Evolutionary conservation across 179 eudicot genomes (phyloP).

Genomic region (Nepenthes alata): DNA sequence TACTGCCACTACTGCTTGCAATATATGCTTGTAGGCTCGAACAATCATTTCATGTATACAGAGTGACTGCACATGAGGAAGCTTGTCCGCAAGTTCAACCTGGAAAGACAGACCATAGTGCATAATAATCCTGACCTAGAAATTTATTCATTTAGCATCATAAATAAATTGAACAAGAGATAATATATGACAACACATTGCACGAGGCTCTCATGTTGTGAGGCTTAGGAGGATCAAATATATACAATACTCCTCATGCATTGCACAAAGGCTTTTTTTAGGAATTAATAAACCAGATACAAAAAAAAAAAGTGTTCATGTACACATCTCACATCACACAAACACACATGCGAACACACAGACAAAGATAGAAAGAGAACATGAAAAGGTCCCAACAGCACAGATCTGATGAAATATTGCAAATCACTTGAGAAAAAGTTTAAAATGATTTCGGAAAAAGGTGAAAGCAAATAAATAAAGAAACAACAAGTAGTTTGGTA

Average conservation of each 20-base stretch:
- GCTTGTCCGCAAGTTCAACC: constrained; percentile 83
- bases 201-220: too few relatives aligned
- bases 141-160: background rate
- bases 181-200: too few relatives aligned
- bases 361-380: background rate
- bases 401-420: background rate
- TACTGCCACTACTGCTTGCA: constrained; percentile 59
- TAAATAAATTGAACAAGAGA: background rate
- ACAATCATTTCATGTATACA: constrained; percentile 76
- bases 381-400: background rate
- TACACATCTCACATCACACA: background rate
- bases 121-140: background rate
- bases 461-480: too few relatives aligned
- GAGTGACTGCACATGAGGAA: constrained; percentile 71
- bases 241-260: too few relatives aligned
- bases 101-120: constrained; percentile 12
- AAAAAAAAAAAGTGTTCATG: background rate
- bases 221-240: too few relatives aligned
- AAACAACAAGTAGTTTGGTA: too few relatives aligned
- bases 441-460: too few relatives aligned
- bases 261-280: background rate
- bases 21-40: constrained; percentile 69
- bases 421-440: background rate
- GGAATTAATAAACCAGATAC: background rate
- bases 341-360: background rate